Percentiles rank a stretch among this genome's conserved stretches.
Conservation (phyloP, 2,329 filamentous ascomycete species). For the Dendryphion nanum region DNA sequence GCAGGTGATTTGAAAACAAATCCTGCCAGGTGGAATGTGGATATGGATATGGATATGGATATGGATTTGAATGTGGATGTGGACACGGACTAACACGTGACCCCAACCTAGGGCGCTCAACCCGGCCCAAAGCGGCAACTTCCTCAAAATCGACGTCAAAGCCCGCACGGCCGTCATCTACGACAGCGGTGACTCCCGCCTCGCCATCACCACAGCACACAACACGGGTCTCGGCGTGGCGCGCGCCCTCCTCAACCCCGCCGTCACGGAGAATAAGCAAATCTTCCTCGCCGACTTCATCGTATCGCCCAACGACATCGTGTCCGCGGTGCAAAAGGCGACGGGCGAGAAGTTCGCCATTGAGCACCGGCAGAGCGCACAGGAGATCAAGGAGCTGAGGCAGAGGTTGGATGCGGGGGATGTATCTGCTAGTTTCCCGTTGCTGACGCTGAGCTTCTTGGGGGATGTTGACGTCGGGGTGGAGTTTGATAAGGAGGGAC, state of each 20-base stretch:
- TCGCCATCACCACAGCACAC: slow-evolving; percentile 15
- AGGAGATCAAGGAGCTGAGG: slow-evolving; percentile 3
- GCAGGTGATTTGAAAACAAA: too few species aligned
- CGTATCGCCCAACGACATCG: slow-evolving; percentile 7
- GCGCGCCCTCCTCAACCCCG: slow-evolving; percentile 5
- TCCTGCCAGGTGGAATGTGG: too few species aligned
- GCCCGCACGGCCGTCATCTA: slow-evolving; percentile 14
- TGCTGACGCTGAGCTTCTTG: slow-evolving; percentile 18
- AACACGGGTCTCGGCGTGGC: slow-evolving; percentile 21
- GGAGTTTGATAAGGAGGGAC: slow-evolving; percentile 19
- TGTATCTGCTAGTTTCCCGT: slow-evolving; percentile 11
- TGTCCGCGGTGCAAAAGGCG: slow-evolving; percentile 1
- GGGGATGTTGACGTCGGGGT: slow-evolving; percentile 21
- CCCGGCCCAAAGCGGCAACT: slow-evolving; percentile 16
- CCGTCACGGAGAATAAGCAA: slow-evolving; percentile 17
- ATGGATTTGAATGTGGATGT: too few species aligned
- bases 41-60: too few species aligned
- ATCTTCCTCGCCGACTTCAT: slow-evolving; percentile 19
- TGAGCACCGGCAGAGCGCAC: background rate
- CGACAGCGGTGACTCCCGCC: slow-evolving; percentile 16
- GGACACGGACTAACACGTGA: too few species aligned
- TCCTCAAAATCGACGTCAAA: slow-evolving; percentile 21
- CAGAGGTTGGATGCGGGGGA: slow-evolving; percentile 17
- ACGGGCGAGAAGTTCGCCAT: background rate
- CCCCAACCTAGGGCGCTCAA: slow-evolving; percentile 17